phyloP scores from a whole-genome alignment of 306 rosid genomes.

The Fagus crenata region DNA sequence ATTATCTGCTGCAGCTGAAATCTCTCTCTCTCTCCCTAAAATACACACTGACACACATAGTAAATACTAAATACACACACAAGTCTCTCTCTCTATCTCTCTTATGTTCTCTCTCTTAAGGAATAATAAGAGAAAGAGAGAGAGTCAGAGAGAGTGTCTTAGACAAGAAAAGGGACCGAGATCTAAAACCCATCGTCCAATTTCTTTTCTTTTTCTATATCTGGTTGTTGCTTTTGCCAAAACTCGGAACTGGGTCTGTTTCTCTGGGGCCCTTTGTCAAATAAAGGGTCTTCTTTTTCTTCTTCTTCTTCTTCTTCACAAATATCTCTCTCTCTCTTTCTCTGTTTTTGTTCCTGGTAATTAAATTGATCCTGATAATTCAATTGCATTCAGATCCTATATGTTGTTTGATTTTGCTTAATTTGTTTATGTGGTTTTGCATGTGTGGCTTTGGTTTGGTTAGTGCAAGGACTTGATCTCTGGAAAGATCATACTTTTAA shows the following conservation, averaged over 20 bases:
- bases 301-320: slow-evolving; percentile 11
- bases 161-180: slow-evolving; percentile 34
- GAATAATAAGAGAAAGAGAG: slow-evolving; percentile 24
- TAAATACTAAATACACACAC: slow-evolving; percentile 15
- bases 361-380: slow-evolving; percentile 27
- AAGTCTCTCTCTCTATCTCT: not conserved
- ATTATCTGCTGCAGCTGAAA: slow-evolving; percentile 33
- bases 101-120: slow-evolving; percentile 27
- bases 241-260: slow-evolving; percentile 30
- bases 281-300: slow-evolving; percentile 40
- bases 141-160: slow-evolving; percentile 18
- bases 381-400: slow-evolving; percentile 20
- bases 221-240: slow-evolving; percentile 19
- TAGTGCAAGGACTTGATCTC: slow-evolving; percentile 12
- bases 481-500: slow-evolving; percentile 1
- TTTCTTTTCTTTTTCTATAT: slow-evolving; percentile 2
- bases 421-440: slow-evolving; percentile 24
- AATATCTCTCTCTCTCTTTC: not conserved
- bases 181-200: slow-evolving; percentile 42
- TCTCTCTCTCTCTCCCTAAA: not conserved
- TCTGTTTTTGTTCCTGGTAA: slow-evolving; percentile 44
- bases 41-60: too few relatives aligned
- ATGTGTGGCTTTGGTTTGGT: slow-evolving; percentile 33
- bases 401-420: not conserved
- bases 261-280: slow-evolving; percentile 42